Conservation (phyloP, 495 filamentous ascomycete genomes). For the Hyaloscypha finlandica region DNA sequence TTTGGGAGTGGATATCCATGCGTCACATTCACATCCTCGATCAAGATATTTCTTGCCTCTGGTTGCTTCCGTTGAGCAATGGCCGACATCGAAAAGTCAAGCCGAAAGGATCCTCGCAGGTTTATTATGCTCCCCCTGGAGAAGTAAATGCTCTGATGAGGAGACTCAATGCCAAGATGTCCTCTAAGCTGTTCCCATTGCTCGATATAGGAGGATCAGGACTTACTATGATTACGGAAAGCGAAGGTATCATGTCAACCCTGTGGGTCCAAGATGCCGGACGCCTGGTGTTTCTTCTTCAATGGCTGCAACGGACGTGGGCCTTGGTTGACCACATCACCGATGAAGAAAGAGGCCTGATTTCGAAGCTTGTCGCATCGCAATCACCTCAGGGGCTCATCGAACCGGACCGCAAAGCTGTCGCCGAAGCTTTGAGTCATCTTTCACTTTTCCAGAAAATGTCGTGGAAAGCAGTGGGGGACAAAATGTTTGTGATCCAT, state of each 20-base stretch:
- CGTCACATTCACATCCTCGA: slow-evolving; percentile 5
- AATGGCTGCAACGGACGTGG: not conserved
- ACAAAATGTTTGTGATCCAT: slow-evolving; percentile 16
- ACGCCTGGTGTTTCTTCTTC: not conserved
- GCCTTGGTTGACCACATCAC: not conserved
- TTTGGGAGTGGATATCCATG: slow-evolving; percentile 31
- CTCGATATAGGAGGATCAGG: not conserved
- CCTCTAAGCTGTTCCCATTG: slow-evolving; percentile 5
- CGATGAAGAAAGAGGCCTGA: slow-evolving; percentile 12
- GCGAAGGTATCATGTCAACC: not conserved
- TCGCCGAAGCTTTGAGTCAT: slow-evolving; percentile 6
- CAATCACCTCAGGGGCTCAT: not conserved
- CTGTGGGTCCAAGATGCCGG: not conserved
- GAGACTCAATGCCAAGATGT: slow-evolving; percentile 12
- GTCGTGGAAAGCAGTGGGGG: slow-evolving; percentile 10
- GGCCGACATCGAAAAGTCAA: slow-evolving; percentile 33
- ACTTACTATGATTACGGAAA: not conserved
- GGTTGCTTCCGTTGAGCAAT: slow-evolving; percentile 36
- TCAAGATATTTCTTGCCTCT: slow-evolving; percentile 27
- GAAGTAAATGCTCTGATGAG: slow-evolving; percentile 19
- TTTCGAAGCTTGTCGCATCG: slow-evolving; percentile 12
- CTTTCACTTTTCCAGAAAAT: slow-evolving; percentile 25
- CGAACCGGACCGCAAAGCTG: not conserved
- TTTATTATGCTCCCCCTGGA: slow-evolving; percentile 15
- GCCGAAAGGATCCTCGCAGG: slow-evolving; percentile 7